Evolutionary conservation across 768 basidiomycete species (phyloP), one percentile per base, ranked within the genome.

Genomic region (Tephrocybe sp.): DNA sequence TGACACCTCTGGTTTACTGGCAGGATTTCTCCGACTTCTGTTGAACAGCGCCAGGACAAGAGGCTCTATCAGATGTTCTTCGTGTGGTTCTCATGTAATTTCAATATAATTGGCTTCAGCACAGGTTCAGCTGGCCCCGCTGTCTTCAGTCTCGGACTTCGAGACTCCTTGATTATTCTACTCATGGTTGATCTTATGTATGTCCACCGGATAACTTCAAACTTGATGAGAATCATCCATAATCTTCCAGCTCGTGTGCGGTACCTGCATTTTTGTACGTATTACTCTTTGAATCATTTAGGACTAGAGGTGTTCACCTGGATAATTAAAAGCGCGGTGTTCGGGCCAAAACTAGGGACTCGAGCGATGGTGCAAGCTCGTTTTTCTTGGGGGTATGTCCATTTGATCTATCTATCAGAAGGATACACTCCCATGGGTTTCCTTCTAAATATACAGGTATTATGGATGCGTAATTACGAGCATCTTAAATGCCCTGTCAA

Each of bases 331-430:
- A 76, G 76, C 47, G 71, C 70, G n/a, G 82, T 84, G 3, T 89
- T 88, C 68, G 89, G 91, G 9, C 88, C 91, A 0, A 84, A 83
- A 62, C 70, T 87, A 0, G 91, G 91, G 15, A 78, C 86, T 60
- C 75, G 90, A 16, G 86, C 86, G 47, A 89, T 92, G 87, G 81
- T 89, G 19, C 78, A 82, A 51, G 81, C 86, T 60, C 56, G 55
- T n/a, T 64, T 62, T 48, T 56, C 67, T 19, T 66, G 62, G 62
- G 64, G 65, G 66, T 69, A 44, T 59, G 57, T 35, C 26, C 25
- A n/a, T n/a, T n/a, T n/a, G n/a, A 52, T 25, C 40, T 45, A 30
- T 43, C 37, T 36, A 27, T 49, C 8, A 39, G 19, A 42, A 16
- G 26, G n/a, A 39, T 7, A 32, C 22, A 40, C 12, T 42, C 53